Percentiles rank a stretch among this genome's conserved stretches.
phyloP scores from a whole-genome alignment of 208 protist species.

The Acanthamoeba lenticulata region DNA sequence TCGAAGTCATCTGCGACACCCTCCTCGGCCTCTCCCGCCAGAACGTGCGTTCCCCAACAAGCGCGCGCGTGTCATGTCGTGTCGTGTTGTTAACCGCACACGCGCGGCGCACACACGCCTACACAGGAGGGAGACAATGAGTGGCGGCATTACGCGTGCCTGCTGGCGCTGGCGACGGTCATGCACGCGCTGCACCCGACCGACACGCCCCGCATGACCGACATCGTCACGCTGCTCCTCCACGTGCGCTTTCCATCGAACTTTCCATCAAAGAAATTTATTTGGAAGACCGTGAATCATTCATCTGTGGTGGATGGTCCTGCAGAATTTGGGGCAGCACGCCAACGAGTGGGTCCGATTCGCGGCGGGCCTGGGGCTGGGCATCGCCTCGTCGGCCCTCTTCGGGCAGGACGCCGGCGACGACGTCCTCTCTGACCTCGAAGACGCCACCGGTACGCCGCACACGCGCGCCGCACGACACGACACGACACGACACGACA shows the following conservation, averaged over 20 bases:
- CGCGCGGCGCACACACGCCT: background rate
- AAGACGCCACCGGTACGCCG: background rate
- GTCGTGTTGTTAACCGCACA: background rate
- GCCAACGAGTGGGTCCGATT: conserved; percentile 63
- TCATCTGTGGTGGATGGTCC: background rate
- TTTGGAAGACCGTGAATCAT: background rate
- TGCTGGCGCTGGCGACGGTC: background rate
- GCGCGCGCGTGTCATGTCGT: no score
- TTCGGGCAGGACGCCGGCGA: conserved; percentile 20
- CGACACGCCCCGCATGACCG: conserved; percentile 23
- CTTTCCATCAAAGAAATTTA: background rate
- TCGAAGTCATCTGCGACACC: conserved; percentile 63
- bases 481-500: no score
- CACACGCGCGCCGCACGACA: background rate
- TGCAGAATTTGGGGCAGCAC: background rate
- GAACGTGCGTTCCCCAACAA: conserved; percentile 24
- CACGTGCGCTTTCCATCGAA: background rate
- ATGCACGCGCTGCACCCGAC: conserved; percentile 58
- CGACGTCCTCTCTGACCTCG: background rate
- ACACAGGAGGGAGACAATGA: background rate
- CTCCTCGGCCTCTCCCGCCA: conserved; percentile 30
- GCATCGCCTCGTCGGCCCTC: background rate
- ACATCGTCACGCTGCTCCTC: conserved; percentile 20
- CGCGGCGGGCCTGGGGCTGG: conserved; percentile 13
- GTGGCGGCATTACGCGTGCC: conserved; percentile 19